A percentile compares a stretch with the other conserved stretches of the same genome.
Conservation (phyloP, 2,329 filamentous ascomycete genomes). For the Cladophialophora carrionii region DNA sequence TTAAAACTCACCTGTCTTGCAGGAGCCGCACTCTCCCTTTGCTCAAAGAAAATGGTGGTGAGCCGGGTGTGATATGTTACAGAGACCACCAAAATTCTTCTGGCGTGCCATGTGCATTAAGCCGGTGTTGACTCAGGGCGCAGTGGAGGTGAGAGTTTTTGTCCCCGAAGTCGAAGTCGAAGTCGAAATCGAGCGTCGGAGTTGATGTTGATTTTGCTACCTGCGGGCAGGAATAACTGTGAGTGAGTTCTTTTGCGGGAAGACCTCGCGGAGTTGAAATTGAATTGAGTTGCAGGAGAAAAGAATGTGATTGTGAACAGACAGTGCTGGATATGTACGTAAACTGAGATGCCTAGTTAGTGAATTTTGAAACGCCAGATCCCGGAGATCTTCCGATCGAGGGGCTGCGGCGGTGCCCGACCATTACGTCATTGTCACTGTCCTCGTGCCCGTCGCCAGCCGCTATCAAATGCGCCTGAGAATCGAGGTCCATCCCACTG, state of each 20-base stretch:
- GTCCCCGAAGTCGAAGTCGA: background rate
- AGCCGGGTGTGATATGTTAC: constrained; percentile 5
- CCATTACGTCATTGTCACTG: constrained; percentile 12
- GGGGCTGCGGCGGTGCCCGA: constrained; percentile 8
- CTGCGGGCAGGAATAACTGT: background rate
- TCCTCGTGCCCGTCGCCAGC: constrained; percentile 5
- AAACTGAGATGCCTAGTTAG: background rate
- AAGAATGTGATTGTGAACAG: background rate
- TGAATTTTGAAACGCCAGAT: background rate
- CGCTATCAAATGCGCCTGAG: background rate
- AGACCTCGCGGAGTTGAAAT: background rate
- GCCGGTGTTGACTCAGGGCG: background rate
- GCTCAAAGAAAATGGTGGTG: constrained; percentile 4
- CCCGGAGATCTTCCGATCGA: constrained; percentile 3
- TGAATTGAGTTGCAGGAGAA: background rate
- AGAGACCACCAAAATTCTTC: background rate
- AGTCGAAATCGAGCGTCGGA: background rate
- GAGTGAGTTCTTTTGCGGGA: background rate
- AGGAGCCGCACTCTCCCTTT: constrained; percentile 6
- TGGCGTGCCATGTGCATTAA: background rate
- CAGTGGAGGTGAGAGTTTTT: background rate
- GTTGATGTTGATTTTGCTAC: background rate
- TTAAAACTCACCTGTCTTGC: constrained; percentile 7
- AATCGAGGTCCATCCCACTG: constrained; percentile 4
- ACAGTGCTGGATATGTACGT: too few relatives aligned